Evolutionary conservation across 2,329 filamentous ascomycete genomes (phyloP).

Genomic region (Celoporthe dispersa): DNA sequence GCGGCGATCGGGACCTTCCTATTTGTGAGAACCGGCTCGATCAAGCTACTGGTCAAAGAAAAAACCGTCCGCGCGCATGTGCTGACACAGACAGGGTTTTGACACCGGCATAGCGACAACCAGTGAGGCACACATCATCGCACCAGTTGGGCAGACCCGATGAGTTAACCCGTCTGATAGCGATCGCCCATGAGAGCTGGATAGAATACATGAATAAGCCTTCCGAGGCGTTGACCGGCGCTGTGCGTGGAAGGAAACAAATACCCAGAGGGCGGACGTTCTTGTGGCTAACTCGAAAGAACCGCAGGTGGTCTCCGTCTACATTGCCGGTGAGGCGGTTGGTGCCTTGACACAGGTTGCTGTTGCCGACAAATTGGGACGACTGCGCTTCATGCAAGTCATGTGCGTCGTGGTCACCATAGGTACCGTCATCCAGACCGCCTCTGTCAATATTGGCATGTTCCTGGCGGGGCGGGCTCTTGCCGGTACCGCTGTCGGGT

Average conservation of each 20-base stretch:
- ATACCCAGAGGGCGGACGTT: no score
- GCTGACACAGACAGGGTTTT: constrained; percentile 49
- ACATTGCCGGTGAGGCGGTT: constrained; percentile 62
- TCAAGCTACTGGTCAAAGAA: background rate
- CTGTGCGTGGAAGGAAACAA: constrained; percentile 38
- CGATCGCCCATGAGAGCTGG: constrained; percentile 64
- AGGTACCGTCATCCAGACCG: constrained; percentile 58
- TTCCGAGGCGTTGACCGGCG: constrained; percentile 58
- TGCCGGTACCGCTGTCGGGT: constrained; percentile 52
- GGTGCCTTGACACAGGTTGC: constrained; percentile 58
- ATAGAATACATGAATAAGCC: constrained; percentile 62
- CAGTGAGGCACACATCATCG: constrained; percentile 42
- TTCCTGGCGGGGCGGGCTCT: constrained; percentile 54
- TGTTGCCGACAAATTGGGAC: constrained; percentile 57
- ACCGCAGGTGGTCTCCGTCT: constrained; percentile 56
- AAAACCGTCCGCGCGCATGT: background rate
- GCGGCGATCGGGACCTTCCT: constrained; percentile 63
- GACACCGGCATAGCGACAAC: constrained; percentile 65
- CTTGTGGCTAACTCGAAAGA: background rate
- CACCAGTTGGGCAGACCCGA: background rate
- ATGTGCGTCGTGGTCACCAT: constrained; percentile 60
- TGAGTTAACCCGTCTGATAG: constrained; percentile 36
- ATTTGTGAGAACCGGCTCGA: constrained; percentile 47
- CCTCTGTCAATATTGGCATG: constrained; percentile 58
- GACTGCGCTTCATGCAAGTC: constrained; percentile 58